A percentile compares a stretch with the other conserved stretches of the same genome.
phyloP scores from a whole-genome alignment of 768 basidiomycete species.

The Tylopilus vinaceipallidus region DNA sequence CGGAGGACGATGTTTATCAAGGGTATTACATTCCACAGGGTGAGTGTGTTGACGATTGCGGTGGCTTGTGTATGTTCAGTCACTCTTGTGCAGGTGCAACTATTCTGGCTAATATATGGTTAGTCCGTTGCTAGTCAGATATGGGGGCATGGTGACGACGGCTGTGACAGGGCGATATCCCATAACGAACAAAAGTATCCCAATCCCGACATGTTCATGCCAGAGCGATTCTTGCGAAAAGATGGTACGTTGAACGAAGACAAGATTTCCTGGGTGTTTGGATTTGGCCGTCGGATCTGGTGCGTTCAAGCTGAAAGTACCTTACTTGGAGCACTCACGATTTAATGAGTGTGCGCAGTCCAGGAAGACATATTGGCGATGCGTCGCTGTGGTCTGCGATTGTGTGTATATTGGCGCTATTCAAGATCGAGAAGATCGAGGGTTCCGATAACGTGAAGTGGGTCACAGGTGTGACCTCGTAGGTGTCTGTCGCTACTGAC shows the following conservation, averaged over 20 bases:
- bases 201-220: neutral
- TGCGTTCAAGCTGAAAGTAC: neutral
- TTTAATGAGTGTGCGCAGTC: constrained; percentile 4
- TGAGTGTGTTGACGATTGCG: neutral
- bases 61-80: neutral
- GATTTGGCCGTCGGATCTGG: constrained; percentile 24
- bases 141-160: too few species aligned
- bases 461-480: constrained; percentile 14
- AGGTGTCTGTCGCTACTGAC: neutral
- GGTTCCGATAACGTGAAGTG: constrained; percentile 19
- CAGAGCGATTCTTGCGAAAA: too few species aligned
- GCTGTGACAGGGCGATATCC: neutral
- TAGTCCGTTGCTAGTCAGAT: too few species aligned
- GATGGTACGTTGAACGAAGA: neutral
- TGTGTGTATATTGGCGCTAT: constrained; percentile 13
- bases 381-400: constrained; percentile 25
- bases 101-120: neutral
- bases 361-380: constrained; percentile 24
- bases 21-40: neutral
- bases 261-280: neutral
- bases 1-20: too few species aligned
- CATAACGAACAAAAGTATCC: neutral
- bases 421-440: constrained; percentile 16
- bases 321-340: too few species aligned
- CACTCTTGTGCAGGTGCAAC: neutral